Evolutionary conservation across 2,329 filamentous ascomycete genomes (phyloP).

Genomic region (Epichloe glyceriae): DNA sequence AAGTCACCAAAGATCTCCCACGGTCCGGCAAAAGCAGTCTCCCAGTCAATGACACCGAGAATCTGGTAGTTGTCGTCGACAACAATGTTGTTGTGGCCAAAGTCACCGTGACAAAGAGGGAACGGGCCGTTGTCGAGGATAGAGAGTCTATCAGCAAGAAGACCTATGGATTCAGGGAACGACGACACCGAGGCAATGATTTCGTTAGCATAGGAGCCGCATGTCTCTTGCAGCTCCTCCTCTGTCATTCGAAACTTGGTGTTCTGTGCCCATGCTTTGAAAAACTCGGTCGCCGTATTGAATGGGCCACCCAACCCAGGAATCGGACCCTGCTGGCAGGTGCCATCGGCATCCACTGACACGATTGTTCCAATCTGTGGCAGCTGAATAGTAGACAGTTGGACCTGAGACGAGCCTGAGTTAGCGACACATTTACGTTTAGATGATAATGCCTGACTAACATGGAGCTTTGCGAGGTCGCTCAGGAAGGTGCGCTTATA

Average conservation of each 20-base stretch:
- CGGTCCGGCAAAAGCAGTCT: constrained; percentile 14
- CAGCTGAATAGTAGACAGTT: background rate
- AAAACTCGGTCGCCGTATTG: background rate
- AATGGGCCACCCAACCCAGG: background rate
- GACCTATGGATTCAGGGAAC: background rate
- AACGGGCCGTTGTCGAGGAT: constrained; percentile 14
- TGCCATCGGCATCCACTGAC: background rate
- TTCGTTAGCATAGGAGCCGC: no score
- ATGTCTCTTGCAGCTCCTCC: background rate
- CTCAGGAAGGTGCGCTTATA: constrained; percentile 2
- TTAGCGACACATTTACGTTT: constrained; percentile 4
- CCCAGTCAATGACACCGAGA: constrained; percentile 20
- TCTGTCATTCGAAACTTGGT: background rate
- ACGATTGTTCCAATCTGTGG: background rate
- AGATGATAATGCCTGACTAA: no score
- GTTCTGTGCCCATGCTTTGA: background rate
- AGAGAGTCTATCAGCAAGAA: background rate
- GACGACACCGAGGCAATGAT: background rate
- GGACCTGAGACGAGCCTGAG: background rate
- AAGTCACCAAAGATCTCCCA: constrained; percentile 13
- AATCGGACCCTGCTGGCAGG: background rate
- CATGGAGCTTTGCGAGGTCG: no score
- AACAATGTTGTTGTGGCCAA: constrained; percentile 20
- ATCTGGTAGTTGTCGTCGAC: constrained; percentile 15
- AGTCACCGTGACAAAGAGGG: constrained; percentile 18